Conservation (phyloP, 2,329 filamentous ascomycete species). For the Pezicula rhizophila region DNA sequence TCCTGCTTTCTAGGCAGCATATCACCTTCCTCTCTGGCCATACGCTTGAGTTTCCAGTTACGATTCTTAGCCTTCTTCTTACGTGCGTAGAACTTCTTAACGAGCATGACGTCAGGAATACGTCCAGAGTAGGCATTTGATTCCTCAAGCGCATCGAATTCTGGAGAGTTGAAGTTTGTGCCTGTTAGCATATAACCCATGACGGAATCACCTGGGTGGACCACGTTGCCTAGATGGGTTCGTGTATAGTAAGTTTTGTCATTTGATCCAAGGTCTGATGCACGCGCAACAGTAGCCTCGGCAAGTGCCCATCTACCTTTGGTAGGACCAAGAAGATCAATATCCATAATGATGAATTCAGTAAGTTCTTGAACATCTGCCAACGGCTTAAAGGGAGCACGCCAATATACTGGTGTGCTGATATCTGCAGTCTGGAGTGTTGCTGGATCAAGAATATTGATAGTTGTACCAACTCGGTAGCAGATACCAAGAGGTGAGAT, state of each 20-base stretch:
- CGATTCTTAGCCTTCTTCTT: slow-evolving; percentile 77
- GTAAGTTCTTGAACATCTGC: slow-evolving; percentile 79
- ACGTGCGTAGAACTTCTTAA: slow-evolving; percentile 93
- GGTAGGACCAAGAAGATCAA: slow-evolving; percentile 68
- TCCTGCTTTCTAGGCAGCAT: slow-evolving; percentile 81
- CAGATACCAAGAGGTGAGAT: slow-evolving; percentile 83
- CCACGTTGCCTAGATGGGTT: slow-evolving; percentile 79
- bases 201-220: slow-evolving; percentile 85
- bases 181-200: slow-evolving; percentile 91
- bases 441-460: slow-evolving; percentile 84
- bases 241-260: slow-evolving; percentile 84
- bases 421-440: slow-evolving; percentile 90
- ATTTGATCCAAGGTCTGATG: slow-evolving; percentile 79
- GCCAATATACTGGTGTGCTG: slow-evolving; percentile 79
- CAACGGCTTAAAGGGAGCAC: slow-evolving; percentile 76
- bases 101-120: slow-evolving; percentile 87
- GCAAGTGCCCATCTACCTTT: slow-evolving; percentile 80
- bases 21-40: slow-evolving; percentile 85
- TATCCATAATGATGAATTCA: slow-evolving; percentile 93
- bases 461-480: slow-evolving; percentile 78
- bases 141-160: slow-evolving; percentile 77
- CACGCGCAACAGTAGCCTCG: slow-evolving; percentile 81
- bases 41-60: slow-evolving; percentile 92
- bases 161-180: slow-evolving; percentile 85
- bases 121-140: slow-evolving; percentile 69